These are phyloP conservation scores for Rugonectria rugulosa DNA, from an alignment of 2,329 filamentous ascomycete species.

Conservation along the genomic window DNA sequence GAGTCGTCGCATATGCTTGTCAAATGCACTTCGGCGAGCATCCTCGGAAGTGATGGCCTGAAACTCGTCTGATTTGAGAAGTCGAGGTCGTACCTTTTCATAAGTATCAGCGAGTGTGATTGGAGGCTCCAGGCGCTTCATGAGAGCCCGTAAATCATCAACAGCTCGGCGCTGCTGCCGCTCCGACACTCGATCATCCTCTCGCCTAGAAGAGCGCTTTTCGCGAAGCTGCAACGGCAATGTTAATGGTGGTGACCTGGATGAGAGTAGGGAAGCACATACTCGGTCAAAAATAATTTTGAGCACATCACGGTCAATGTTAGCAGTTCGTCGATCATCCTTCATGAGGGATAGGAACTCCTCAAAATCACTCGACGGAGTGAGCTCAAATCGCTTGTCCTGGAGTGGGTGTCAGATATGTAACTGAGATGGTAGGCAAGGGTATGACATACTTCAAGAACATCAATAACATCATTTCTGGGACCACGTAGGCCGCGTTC, in stretches of 20 bases:
- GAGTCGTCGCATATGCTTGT: constrained; percentile 89
- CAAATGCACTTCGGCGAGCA: constrained; percentile 82
- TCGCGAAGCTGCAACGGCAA: constrained; percentile 71
- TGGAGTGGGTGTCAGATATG: constrained; percentile 46
- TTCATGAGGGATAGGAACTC: constrained; percentile 86
- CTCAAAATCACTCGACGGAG: constrained; percentile 83
- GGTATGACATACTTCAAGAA: constrained; percentile 75
- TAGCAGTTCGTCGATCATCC: constrained; percentile 86
- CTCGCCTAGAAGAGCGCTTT: constrained; percentile 79
- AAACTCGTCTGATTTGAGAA: constrained; percentile 86
- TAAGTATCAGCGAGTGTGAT: constrained; percentile 81
- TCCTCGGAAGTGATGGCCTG: constrained; percentile 84
- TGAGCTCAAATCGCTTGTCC: constrained; percentile 93
- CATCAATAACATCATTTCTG: constrained; percentile 85
- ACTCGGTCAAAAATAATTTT: constrained; percentile 84
- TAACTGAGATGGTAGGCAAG: neutral
- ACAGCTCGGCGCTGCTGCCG: constrained; percentile 85
- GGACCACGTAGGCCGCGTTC: constrained; percentile 84
- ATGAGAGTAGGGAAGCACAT: constrained; percentile 41
- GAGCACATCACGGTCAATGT: constrained; percentile 82
- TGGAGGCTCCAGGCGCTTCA: constrained; percentile 91
- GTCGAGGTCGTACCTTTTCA: constrained; percentile 82
- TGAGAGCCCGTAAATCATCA: constrained; percentile 82
- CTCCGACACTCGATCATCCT: constrained; percentile 86
- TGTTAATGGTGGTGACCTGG: constrained; percentile 3